Conservation (phyloP, 1,139 yeast species). For the Meyerozyma carpophila region DNA sequence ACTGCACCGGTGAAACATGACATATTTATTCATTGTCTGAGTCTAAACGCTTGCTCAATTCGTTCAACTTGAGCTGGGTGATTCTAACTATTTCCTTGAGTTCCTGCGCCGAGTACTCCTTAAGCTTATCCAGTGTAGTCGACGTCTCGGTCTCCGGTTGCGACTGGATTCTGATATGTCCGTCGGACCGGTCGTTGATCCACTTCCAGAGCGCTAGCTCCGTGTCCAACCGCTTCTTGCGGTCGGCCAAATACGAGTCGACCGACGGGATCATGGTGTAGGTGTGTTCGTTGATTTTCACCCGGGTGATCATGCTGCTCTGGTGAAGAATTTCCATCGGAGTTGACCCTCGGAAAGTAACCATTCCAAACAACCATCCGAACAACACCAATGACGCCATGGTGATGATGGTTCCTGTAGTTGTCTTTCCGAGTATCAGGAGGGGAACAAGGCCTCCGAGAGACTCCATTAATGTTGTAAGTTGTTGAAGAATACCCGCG, state of each 20-base stretch:
- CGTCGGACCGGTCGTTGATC: constrained; percentile 54
- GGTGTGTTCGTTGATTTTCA: constrained; percentile 36
- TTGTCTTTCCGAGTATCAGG: constrained; percentile 22
- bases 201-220: constrained; percentile 79
- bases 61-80: constrained; percentile 47
- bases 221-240: constrained; percentile 33
- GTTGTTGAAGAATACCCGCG: constrained; percentile 15
- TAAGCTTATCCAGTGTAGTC: constrained; percentile 5
- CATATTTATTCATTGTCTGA: not conserved
- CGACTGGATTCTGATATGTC: constrained; percentile 13
- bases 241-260: constrained; percentile 34
- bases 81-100: constrained; percentile 49
- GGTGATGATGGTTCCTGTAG: constrained; percentile 19
- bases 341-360: not conserved
- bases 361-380: not conserved
- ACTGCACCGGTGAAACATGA: not conserved
- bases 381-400: constrained; percentile 11
- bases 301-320: constrained; percentile 10
- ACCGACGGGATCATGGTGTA: constrained; percentile 43
- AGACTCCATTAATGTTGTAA: constrained; percentile 19
- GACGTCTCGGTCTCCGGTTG: constrained; percentile 6
- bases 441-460: constrained; percentile 27
- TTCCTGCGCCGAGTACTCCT: constrained; percentile 39
- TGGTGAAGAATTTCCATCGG: not conserved
- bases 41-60: constrained; percentile 12